A percentile compares a stretch with the other conserved stretches of the same genome.
phyloP scores from a whole-genome alignment of 2,329 filamentous ascomycete genomes.

The Tolypocladium cylindrosporum region DNA sequence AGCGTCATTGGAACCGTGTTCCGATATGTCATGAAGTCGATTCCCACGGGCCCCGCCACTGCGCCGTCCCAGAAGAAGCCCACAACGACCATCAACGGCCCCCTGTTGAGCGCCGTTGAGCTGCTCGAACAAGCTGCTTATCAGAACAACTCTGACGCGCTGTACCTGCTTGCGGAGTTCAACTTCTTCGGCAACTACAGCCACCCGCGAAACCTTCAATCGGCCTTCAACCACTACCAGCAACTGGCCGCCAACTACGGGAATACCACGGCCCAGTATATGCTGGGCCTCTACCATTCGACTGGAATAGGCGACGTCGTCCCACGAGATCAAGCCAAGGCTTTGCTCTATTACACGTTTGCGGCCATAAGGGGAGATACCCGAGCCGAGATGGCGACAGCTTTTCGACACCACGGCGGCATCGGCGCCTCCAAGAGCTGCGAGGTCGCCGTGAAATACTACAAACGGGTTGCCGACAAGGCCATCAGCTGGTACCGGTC shows the following conservation, averaged over 20 bases:
- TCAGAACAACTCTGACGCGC: conserved; percentile 65
- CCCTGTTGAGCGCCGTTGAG: conserved; percentile 39
- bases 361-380: conserved; percentile 77
- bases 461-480: conserved; percentile 89
- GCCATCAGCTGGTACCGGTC: conserved; percentile 80
- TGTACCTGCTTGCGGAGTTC: conserved; percentile 84
- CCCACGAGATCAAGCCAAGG: conserved; percentile 78
- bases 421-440: conserved; percentile 82
- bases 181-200: conserved; percentile 96
- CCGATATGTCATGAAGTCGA: conserved; percentile 34
- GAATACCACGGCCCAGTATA: conserved; percentile 88
- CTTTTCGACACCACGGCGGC: conserved; percentile 73
- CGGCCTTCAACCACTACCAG: conserved; percentile 74
- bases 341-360: conserved; percentile 88
- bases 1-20: conserved; percentile 32
- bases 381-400: conserved; percentile 86
- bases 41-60: conserved; percentile 39
- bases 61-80: conserved; percentile 30
- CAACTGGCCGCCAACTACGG: conserved; percentile 66
- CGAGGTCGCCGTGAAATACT: conserved; percentile 75
- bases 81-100: conserved; percentile 24
- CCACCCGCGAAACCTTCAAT: conserved; percentile 69
- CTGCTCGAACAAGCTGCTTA: conserved; percentile 42
- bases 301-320: conserved; percentile 80
- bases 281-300: conserved; percentile 92